Conservation (phyloP, 352 stramenopile genomes). For the Phytopythium montanum region DNA sequence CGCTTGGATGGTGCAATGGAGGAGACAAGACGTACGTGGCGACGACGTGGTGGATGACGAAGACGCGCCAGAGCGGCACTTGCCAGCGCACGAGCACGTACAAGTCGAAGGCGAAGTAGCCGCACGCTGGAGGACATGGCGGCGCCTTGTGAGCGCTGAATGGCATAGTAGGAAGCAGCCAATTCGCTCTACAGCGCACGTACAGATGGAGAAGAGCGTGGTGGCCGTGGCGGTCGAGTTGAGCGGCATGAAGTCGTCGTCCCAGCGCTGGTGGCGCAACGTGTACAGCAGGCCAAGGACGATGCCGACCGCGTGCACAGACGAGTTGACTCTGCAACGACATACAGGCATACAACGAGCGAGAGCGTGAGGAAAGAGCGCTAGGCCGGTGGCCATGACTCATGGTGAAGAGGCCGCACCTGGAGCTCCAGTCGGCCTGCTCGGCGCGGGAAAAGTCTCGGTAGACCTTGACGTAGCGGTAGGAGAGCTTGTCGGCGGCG, state of each 20-base stretch:
- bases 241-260: slow-evolving; percentile 51
- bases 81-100: slow-evolving; percentile 68
- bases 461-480: slow-evolving; percentile 55
- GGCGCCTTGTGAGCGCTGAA: neutral
- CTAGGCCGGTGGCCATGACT: neutral
- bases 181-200: slow-evolving; percentile 12
- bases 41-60: slow-evolving; percentile 77
- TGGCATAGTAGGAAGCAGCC: neutral
- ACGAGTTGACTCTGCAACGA: slow-evolving; percentile 79
- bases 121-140: slow-evolving; percentile 42
- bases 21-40: slow-evolving; percentile 50
- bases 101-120: slow-evolving; percentile 83
- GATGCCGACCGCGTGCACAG: slow-evolving; percentile 70
- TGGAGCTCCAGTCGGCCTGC: slow-evolving; percentile 77
- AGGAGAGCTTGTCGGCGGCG: slow-evolving; percentile 43
- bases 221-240: slow-evolving; percentile 43
- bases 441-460: slow-evolving; percentile 64
- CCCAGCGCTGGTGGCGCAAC: slow-evolving; percentile 56
- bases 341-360: neutral
- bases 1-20: neutral
- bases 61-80: slow-evolving; percentile 75
- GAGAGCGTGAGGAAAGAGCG: neutral
- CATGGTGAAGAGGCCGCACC: too few species aligned
- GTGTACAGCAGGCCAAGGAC: slow-evolving; percentile 62
- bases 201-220: slow-evolving; percentile 81